Evolutionary conservation across 2,329 filamentous ascomycete species (phyloP).

Genomic region (Tetracladium maxilliforme): DNA sequence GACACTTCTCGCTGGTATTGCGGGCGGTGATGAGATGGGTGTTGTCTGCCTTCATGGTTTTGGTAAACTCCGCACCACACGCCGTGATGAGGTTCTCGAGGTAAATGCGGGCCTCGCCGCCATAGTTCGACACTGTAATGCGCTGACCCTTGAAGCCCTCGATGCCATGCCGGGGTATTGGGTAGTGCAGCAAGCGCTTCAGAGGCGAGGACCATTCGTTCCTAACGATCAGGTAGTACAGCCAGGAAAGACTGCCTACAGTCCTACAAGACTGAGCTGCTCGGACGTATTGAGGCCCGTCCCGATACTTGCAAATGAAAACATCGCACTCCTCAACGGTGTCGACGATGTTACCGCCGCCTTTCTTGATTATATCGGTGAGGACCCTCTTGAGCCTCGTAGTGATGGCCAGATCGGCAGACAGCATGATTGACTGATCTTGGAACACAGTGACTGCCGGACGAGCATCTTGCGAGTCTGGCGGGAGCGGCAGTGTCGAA

Average conservation of each 20-base stretch:
- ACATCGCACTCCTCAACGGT: conserved; percentile 60
- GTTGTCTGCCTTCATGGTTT: conserved; percentile 89
- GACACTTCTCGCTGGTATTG: conserved; percentile 80
- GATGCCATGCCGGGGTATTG: conserved; percentile 61
- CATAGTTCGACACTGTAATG: conserved; percentile 93
- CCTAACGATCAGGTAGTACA: conserved; percentile 81
- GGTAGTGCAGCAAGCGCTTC: conserved; percentile 77
- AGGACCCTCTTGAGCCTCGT: conserved; percentile 52
- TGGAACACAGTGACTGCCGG: conserved; percentile 56
- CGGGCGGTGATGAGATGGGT: conserved; percentile 92
- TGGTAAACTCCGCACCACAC: conserved; percentile 78
- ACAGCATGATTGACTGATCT: conserved; percentile 64
- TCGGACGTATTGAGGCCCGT: conserved; percentile 61
- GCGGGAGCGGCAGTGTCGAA: conserved; percentile 23
- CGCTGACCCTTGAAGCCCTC: conserved; percentile 61
- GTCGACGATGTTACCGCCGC: conserved; percentile 55
- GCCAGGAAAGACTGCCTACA: conserved; percentile 85
- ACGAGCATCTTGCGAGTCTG: conserved; percentile 23
- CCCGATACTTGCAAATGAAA: conserved; percentile 76
- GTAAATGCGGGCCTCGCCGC: conserved; percentile 84
- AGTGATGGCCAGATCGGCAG: conserved; percentile 57
- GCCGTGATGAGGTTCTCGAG: conserved; percentile 82
- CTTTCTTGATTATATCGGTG: conserved; percentile 51
- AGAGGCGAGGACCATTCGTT: conserved; percentile 82
- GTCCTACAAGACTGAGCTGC: conserved; percentile 68